A percentile compares a stretch with the other conserved stretches of the same genome.
Conservation (phyloP, 2,329 filamentous ascomycete species). For the Teratosphaeria destructans region DNA sequence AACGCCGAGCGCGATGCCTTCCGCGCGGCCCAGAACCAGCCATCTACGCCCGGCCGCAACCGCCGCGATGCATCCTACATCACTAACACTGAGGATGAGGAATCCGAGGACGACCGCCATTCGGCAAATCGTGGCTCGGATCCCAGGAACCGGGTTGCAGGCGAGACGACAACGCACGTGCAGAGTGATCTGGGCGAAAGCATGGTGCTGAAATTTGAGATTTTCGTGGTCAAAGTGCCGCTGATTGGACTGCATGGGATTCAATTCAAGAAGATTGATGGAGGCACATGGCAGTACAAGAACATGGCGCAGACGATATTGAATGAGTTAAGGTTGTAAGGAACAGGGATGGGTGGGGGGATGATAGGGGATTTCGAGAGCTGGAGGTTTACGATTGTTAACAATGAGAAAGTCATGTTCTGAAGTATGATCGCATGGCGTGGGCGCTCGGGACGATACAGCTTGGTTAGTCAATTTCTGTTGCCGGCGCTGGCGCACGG, state of each 20-base stretch:
- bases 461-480: background rate
- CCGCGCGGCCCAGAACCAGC: slow-evolving; percentile 43
- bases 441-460: background rate
- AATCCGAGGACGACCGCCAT: slow-evolving; percentile 20
- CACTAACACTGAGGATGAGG: slow-evolving; percentile 35
- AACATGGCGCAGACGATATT: slow-evolving; percentile 96
- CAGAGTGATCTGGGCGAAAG: slow-evolving; percentile 79
- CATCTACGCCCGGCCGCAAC: slow-evolving; percentile 25
- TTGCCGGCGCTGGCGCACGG: background rate
- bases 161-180: slow-evolving; percentile 85
- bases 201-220: slow-evolving; percentile 83
- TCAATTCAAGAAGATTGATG: slow-evolving; percentile 93
- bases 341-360: background rate
- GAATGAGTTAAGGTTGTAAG: slow-evolving; percentile 54
- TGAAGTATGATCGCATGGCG: background rate
- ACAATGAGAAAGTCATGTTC: background rate
- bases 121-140: slow-evolving; percentile 21
- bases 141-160: slow-evolving; percentile 47
- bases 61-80: background rate
- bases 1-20: slow-evolving; percentile 59
- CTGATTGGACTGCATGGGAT: slow-evolving; percentile 87
- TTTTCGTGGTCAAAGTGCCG: slow-evolving; percentile 94
- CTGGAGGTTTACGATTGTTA: background rate
- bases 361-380: background rate
- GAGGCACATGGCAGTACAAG: slow-evolving; percentile 97